A percentile compares a stretch with the other conserved stretches of the same genome.
Conservation (phyloP, 148 eudicot genomes). For the Drosera capensis region DNA sequence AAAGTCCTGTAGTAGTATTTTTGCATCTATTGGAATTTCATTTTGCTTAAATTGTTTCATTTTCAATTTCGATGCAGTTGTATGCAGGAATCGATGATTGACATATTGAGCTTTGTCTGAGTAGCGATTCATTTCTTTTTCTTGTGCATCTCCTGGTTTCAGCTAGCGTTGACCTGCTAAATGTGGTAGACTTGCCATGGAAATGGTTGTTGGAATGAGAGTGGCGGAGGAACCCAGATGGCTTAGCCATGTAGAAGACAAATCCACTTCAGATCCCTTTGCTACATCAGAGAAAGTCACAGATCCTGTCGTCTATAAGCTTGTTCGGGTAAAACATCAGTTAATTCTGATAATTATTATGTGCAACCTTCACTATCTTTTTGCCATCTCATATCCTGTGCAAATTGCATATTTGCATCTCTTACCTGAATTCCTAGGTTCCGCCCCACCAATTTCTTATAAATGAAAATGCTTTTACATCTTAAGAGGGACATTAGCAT, state of each 20-base stretch:
- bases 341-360: too few species aligned
- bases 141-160: conserved; percentile 13
- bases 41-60: too few species aligned
- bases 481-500: too few species aligned
- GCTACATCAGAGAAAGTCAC: conserved; percentile 26
- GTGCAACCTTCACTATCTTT: neutral
- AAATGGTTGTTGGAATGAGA: conserved; percentile 29
- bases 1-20: too few species aligned
- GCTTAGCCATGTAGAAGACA: conserved; percentile 11
- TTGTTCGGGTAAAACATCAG: conserved; percentile 57
- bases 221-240: conserved; percentile 20
- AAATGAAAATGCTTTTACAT: too few species aligned
- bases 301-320: conserved; percentile 77
- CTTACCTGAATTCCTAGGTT: too few species aligned
- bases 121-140: too few species aligned
- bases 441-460: too few species aligned
- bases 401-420: too few species aligned
- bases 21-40: too few species aligned
- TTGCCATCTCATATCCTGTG: too few species aligned
- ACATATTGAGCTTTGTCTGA: conserved; percentile 1
- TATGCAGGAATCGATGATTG: neutral
- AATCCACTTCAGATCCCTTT: conserved; percentile 11
- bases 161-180: conserved; percentile 24
- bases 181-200: conserved; percentile 37
- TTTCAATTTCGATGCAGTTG: too few species aligned